Conservation (phyloP, 2,329 filamentous ascomycete genomes). For the Didymella exigua region DNA sequence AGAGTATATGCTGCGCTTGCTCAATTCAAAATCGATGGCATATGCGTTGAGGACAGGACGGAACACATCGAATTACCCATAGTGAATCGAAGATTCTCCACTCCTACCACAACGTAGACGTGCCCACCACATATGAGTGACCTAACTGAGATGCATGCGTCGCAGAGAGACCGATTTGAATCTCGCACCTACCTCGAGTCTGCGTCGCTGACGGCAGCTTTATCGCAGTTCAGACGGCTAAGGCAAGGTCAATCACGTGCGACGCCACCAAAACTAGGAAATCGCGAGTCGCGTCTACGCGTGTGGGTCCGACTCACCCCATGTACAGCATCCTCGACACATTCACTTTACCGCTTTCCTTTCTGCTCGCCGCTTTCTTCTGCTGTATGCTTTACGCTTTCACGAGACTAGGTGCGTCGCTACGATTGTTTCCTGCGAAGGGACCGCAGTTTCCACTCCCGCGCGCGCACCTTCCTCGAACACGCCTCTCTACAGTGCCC, state of each 20-base stretch:
- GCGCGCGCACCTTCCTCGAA: slow-evolving; percentile 29
- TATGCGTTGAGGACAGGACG: neutral
- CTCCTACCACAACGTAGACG: neutral
- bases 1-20: neutral
- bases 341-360: slow-evolving; percentile 30
- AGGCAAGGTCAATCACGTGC: slow-evolving; percentile 2
- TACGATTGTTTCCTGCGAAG: slow-evolving; percentile 38
- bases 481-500: slow-evolving; percentile 18
- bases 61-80: neutral
- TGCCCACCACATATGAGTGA: neutral
- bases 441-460: slow-evolving; percentile 26
- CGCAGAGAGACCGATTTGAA: neutral
- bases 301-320: slow-evolving; percentile 16
- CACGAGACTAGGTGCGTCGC: slow-evolving; percentile 39
- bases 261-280: neutral
- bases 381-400: slow-evolving; percentile 49
- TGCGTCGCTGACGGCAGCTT: neutral
- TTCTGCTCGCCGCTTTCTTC: slow-evolving; percentile 32
- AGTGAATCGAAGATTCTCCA: neutral
- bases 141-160: neutral
- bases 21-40: neutral
- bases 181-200: neutral
- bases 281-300: slow-evolving; percentile 25
- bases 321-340: slow-evolving; percentile 31
- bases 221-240: neutral